These are phyloP conservation scores for Rasamsonia emersonii DNA, from an alignment of 2,329 filamentous ascomycete species.

Conservation along the genomic window DNA sequence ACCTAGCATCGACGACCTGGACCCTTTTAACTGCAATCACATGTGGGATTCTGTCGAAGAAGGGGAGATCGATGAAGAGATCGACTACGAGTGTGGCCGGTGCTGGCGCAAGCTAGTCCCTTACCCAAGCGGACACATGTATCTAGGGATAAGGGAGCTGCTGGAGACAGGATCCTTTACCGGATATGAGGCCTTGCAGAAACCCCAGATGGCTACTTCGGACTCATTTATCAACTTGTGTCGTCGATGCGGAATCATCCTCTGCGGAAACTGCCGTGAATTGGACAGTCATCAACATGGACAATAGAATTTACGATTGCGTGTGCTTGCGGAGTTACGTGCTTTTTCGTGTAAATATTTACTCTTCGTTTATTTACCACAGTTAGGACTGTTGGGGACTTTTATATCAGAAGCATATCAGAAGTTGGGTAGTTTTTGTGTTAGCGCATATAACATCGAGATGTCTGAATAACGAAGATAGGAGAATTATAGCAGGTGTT, in stretches of 20 bases:
- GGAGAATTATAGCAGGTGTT: too few species aligned
- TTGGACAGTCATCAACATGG: not conserved
- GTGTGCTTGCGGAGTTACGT: too few species aligned
- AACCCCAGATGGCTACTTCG: not conserved
- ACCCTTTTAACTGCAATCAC: slow-evolving; percentile 8
- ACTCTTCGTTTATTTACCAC: too few species aligned
- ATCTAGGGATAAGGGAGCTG: slow-evolving; percentile 6
- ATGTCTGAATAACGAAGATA: too few species aligned
- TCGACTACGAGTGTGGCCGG: slow-evolving; percentile 7
- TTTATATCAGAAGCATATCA: too few species aligned
- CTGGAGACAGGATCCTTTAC: slow-evolving; percentile 6
- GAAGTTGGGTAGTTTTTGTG: too few species aligned
- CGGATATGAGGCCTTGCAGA: not conserved
- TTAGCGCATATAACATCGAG: too few species aligned
- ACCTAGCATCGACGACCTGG: slow-evolving; percentile 6
- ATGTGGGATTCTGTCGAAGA: slow-evolving; percentile 3
- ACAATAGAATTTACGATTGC: not conserved
- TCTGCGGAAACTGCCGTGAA: not conserved
- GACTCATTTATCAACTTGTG: not conserved
- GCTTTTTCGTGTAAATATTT: too few species aligned
- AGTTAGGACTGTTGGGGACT: too few species aligned
- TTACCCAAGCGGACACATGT: not conserved
- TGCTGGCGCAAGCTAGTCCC: slow-evolving; percentile 10
- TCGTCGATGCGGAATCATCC: not conserved
- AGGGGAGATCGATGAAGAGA: not conserved